phyloP scores from a whole-genome alignment of 306 rosid species.

The Medicago lupulina region DNA sequence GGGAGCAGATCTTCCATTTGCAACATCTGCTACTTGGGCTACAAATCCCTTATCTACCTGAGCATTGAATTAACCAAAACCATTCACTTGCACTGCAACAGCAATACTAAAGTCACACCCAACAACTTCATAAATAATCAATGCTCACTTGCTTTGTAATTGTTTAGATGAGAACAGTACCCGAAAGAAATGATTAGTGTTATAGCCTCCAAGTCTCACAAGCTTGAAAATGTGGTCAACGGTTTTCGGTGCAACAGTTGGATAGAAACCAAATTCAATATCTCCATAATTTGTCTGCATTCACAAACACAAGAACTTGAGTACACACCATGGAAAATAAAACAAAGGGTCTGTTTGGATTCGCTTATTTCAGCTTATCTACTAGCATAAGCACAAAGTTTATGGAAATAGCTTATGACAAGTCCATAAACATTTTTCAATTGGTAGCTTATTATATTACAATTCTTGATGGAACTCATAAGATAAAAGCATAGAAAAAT shows the following conservation, averaged over 20 bases:
- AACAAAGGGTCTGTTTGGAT: neutral
- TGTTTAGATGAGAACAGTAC: conserved; percentile 53
- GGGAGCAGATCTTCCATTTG: conserved; percentile 75
- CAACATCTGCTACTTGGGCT: conserved; percentile 94
- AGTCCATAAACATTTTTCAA: no score
- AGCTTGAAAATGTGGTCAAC: conserved; percentile 94
- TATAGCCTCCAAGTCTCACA: conserved; percentile 88
- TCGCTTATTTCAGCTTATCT: neutral
- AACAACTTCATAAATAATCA: conserved; percentile 8
- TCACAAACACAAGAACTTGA: conserved; percentile 32
- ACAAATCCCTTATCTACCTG: conserved; percentile 96
- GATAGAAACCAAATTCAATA: conserved; percentile 93
- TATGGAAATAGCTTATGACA: neutral
- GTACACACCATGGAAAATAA: neutral
- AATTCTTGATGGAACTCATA: no score
- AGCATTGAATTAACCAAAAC: conserved; percentile 42
- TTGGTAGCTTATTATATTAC: no score
- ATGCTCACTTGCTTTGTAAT: conserved; percentile 10
- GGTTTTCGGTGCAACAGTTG: conserved; percentile 86
- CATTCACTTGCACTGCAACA: conserved; percentile 38
- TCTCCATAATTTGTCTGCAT: conserved; percentile 90
- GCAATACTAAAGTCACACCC: conserved; percentile 4
- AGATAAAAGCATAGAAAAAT: no score
- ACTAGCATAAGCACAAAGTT: neutral
- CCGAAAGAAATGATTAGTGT: conserved; percentile 92